Base-by-base conservation (phyloP, 139 green algal genomes). In the Picochlorum sp. region DNA sequence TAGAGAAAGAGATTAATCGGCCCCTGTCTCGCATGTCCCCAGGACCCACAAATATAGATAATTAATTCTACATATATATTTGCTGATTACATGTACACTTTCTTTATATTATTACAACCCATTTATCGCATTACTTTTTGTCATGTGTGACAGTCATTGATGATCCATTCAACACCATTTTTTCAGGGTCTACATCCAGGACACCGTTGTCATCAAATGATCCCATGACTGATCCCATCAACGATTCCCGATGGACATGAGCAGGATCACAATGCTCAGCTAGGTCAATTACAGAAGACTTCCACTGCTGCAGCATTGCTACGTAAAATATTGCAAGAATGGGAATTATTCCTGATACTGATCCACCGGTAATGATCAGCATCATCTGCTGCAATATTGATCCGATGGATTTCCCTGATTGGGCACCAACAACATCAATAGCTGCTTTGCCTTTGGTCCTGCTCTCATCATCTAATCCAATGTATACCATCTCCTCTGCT, bases 401-500 rank as follows among this genome's bases (percentile, higher is more conserved):
- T 7, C 80, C 73, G 10, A 66, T 51, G 12, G 70, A 81, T 67
- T 92, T 92, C 53, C 83, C 83, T 8, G 73, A 69, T 68, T 95
- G 87, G 2, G 82, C 75, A 28, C 82, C 85, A 14, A 93, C 81
- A 9, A 96, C 86, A 59, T 96, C 89, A 33, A 97, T 90, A 29
- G 90, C 88, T 12, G 90, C 90, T 69, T 97, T 97, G 47, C 89
- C 61, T 57, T 93, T 90, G 33, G 87, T 94, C 36, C 83, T 62
- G 24, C 66, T 71, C 59, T 90, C 69, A 30, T 85, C 78, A 57
- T 88, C 81, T 55, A 89, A 63, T 4, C 69, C 67, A 29, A 88
- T 89, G 69, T 88, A 87, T 30, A 90, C 87, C 86, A 96, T 95
- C 75, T 96, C 89, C 66, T 95, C 89, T 7, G 88, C 85, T 7